A percentile compares a stretch with the other conserved stretches of the same genome.
Evolutionary conservation across 1,139 yeast genomes (phyloP).

Genomic region (Debaryomyces nepalensis): DNA sequence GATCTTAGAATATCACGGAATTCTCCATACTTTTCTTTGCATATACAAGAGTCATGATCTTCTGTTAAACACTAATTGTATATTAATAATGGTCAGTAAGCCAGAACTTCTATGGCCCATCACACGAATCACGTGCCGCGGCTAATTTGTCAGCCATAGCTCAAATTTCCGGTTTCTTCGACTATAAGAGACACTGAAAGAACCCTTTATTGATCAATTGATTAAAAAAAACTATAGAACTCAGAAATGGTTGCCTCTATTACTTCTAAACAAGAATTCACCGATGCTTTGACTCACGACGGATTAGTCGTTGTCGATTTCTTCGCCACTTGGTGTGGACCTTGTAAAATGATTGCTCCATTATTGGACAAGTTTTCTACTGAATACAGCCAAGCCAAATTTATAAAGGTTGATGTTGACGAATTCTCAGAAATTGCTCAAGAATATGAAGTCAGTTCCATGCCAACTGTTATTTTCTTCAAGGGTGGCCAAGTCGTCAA

Average conservation of each 20-base stretch:
- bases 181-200: not conserved
- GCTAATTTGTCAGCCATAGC: not conserved
- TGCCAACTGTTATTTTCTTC: slow-evolving; percentile 88
- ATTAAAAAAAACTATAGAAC: not conserved
- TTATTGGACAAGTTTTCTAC: slow-evolving; percentile 63
- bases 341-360: slow-evolving; percentile 88
- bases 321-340: slow-evolving; percentile 93
- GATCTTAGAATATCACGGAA: not conserved
- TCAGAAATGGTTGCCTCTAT: slow-evolving; percentile 46
- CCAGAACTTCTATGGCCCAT: not conserved
- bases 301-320: slow-evolving; percentile 82
- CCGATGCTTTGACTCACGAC: slow-evolving; percentile 55
- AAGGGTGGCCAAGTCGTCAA: slow-evolving; percentile 74
- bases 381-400: slow-evolving; percentile 57
- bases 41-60: no score
- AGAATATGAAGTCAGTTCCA: slow-evolving; percentile 74
- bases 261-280: slow-evolving; percentile 61
- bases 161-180: not conserved
- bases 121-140: not conserved
- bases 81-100: not conserved
- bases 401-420: slow-evolving; percentile 87
- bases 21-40: no score
- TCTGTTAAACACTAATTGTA: not conserved
- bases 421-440: slow-evolving; percentile 74
- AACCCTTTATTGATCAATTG: slow-evolving; percentile 2